phyloP scores from a whole-genome alignment of 768 basidiomycete genomes.

The Strobilomyces confusus region DNA sequence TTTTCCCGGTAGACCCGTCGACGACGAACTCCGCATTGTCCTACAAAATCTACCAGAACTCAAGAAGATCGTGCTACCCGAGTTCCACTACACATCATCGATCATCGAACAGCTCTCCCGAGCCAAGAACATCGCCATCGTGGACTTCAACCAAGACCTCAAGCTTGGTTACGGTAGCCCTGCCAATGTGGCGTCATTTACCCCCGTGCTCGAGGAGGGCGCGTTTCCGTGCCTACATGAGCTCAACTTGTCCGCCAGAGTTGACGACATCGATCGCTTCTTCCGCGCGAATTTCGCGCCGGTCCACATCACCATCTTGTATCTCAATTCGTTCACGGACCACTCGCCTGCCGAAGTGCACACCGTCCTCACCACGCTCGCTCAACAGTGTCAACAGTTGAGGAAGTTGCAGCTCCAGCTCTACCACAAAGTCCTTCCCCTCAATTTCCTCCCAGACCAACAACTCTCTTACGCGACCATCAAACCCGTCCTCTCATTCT shows the following conservation, averaged over 20 bases:
- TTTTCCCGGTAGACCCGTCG: conserved; percentile 39
- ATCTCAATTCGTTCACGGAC: conserved; percentile 45
- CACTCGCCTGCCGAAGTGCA: conserved; percentile 41
- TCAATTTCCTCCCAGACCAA: conserved; percentile 15
- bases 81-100: conserved; percentile 45
- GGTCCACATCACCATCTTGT: conserved; percentile 45
- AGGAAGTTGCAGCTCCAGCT: conserved; percentile 39
- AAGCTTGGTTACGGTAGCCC: conserved; percentile 46
- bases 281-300: conserved; percentile 45
- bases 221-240: conserved; percentile 54
- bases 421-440: conserved; percentile 18
- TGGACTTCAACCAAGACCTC: conserved; percentile 53
- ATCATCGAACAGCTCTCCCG: conserved; percentile 46
- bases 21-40: conserved; percentile 38
- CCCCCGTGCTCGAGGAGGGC: conserved; percentile 41
- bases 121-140: conserved; percentile 37
- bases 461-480: conserved; percentile 35
- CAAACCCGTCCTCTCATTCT: conserved; percentile 33
- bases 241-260: conserved; percentile 43
- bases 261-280: conserved; percentile 44
- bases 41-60: conserved; percentile 41
- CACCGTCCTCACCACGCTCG: conserved; percentile 41
- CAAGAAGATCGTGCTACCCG: conserved; percentile 46
- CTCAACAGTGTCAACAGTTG: conserved; percentile 47
- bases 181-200: conserved; percentile 42